These are phyloP conservation scores for Melaleuca alternifolia DNA, from an alignment of 345 rosid species.

Conservation along the genomic window DNA sequence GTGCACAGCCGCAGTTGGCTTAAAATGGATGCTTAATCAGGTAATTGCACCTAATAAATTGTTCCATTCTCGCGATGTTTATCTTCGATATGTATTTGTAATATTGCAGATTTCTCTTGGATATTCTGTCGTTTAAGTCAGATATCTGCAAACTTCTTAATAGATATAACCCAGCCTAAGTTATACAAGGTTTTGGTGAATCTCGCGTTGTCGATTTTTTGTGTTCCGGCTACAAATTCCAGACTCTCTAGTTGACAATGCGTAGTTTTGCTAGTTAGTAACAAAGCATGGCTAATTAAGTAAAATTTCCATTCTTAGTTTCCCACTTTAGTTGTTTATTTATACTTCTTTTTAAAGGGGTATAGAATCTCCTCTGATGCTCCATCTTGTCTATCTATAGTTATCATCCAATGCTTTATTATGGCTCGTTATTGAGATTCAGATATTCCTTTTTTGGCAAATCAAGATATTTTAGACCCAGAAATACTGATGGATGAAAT, in stretches of 20 bases:
- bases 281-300: not conserved
- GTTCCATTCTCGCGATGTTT: rapidly evolving
- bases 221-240: not conserved
- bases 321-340: not conserved
- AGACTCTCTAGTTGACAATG: not conserved
- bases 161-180: not conserved
- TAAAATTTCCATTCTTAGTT: not conserved
- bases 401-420: not conserved
- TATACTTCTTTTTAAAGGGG: not conserved
- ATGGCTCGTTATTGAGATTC: not conserved
- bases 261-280: not conserved
- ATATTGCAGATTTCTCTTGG: not conserved
- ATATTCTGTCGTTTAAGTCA: not conserved
- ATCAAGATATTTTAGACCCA: not conserved
- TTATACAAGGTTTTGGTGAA: not conserved
- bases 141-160: not conserved
- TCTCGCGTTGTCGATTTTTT: not conserved
- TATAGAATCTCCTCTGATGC: not conserved
- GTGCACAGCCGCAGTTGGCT: constrained; percentile 93
- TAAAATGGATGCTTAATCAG: constrained; percentile 99
- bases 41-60: constrained; percentile 15
- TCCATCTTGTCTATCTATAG: not conserved
- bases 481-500: not conserved
- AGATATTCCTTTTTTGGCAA: not conserved
- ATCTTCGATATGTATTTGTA: not conserved